These are phyloP conservation scores for Colletotrichum ledebouriae DNA, from an alignment of 2,329 filamentous ascomycete species.

Conservation along the genomic window DNA sequence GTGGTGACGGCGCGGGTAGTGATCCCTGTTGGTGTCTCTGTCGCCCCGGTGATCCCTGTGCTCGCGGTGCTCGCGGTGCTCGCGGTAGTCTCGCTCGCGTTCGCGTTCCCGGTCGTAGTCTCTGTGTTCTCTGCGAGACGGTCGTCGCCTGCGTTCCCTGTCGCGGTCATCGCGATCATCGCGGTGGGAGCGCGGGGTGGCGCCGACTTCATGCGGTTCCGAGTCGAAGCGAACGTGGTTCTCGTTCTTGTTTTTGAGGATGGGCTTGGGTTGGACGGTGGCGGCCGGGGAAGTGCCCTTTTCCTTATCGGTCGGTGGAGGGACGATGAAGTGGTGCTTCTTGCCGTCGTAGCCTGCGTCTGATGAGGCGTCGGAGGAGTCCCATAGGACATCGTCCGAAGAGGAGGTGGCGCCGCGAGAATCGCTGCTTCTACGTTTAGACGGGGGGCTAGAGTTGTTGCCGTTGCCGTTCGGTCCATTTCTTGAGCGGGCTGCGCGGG, in stretches of 20 bases:
- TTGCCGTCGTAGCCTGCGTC: slow-evolving; percentile 45
- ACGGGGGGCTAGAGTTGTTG: slow-evolving; percentile 23
- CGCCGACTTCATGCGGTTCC: slow-evolving; percentile 60
- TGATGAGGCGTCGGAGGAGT: slow-evolving; percentile 48
- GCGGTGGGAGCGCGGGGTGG: slow-evolving; percentile 48
- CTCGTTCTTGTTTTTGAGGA: slow-evolving; percentile 72
- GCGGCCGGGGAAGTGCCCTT: slow-evolving; percentile 51
- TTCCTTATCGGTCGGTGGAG: slow-evolving; percentile 48
- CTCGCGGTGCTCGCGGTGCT: slow-evolving; percentile 51
- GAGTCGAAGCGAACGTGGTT: slow-evolving; percentile 69
- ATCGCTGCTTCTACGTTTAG: slow-evolving; percentile 13
- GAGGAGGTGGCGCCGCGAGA: slow-evolving; percentile 40
- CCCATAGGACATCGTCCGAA: slow-evolving; percentile 47
- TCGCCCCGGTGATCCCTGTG: slow-evolving; percentile 57
- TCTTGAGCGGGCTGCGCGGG: slow-evolving; percentile 56
- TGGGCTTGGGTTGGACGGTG: slow-evolving; percentile 65
- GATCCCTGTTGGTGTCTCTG: slow-evolving; percentile 52
- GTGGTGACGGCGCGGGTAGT: slow-evolving; percentile 52
- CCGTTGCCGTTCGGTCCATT: slow-evolving; percentile 39
- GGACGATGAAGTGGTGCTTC: slow-evolving; percentile 58
- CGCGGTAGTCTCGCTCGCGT: slow-evolving; percentile 52
- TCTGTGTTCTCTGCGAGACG: slow-evolving; percentile 51
- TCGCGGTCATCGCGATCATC: slow-evolving; percentile 47
- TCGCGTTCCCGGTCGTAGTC: slow-evolving; percentile 55
- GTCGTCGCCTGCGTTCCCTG: slow-evolving; percentile 43